These are phyloP conservation scores for Mortierella sp. DNA, from an alignment of 371 early-diverging fungal genomes.

Conservation along the genomic window DNA sequence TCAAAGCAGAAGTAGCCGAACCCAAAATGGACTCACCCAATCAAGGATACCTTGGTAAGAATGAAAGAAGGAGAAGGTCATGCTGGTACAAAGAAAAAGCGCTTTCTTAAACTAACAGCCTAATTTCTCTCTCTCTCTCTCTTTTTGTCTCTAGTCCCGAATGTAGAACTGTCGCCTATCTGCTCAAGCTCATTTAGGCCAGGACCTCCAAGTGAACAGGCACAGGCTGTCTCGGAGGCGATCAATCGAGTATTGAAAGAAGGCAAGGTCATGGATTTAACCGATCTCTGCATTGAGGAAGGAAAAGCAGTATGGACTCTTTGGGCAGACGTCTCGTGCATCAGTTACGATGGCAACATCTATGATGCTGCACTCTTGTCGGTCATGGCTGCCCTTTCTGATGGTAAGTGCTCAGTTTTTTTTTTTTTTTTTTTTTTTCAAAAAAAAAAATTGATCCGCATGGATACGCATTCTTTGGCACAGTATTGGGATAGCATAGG, in stretches of 20 bases:
- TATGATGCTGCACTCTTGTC: slow-evolving; percentile 90
- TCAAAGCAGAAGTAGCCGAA: slow-evolving; percentile 94
- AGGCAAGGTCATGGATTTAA: slow-evolving; percentile 76
- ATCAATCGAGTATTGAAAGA: slow-evolving; percentile 74
- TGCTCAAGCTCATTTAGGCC: slow-evolving; percentile 85
- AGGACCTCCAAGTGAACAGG: slow-evolving; percentile 89
- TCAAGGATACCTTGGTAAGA: slow-evolving; percentile 82
- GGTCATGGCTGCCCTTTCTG: slow-evolving; percentile 74
- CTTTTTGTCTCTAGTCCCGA: slow-evolving; percentile 72
- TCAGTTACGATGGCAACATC: slow-evolving; percentile 92
- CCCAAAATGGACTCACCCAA: slow-evolving; percentile 76
- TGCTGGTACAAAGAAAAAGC: not conserved
- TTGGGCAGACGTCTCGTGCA: slow-evolving; percentile 89
- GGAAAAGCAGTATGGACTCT: slow-evolving; percentile 92
- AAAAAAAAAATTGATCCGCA: not conserved
- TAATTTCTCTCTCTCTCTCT: slow-evolving; percentile 1
- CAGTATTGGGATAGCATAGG: too few species aligned
- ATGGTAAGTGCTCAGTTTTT: slow-evolving; percentile 63
- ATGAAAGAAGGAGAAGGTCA: not conserved
- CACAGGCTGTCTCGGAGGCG: slow-evolving; percentile 86
- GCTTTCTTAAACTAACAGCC: not conserved
- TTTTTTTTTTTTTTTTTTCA: not conserved
- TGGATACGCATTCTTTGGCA: not conserved
- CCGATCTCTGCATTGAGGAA: slow-evolving; percentile 81
- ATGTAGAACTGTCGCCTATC: slow-evolving; percentile 90